Base-by-base conservation (phyloP, 2,329 filamentous ascomycete genomes). In the Grosmannia clavigera region DNA sequence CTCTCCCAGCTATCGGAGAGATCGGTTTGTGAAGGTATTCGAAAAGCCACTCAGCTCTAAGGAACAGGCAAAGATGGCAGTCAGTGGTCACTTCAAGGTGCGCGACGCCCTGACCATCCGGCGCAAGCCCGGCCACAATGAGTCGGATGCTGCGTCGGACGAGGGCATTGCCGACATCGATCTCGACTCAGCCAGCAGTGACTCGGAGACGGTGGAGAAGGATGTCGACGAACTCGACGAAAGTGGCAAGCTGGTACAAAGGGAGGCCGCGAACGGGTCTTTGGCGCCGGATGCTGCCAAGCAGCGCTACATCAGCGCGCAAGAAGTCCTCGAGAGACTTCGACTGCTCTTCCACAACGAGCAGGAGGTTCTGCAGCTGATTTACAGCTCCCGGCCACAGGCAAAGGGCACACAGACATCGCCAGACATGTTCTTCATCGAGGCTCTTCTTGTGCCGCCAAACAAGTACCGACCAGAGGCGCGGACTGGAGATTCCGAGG, bases 391-490 rank as follows among this genome's bases (percentile, higher is more conserved):
- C 22, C 85, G 87, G 61, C 83, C 86, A 5, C 71, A 72, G 10
- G 76, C 79, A 5, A 85, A 82, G 69, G 82, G 79, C 60, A 74
- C 78, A 46, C 75, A 75, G 22, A 76, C 90, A n/a, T 84, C 77
- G 2, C 83, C 90, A 1, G 88, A 96, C 65, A 96, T 97, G 85
- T 97, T 99, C 74, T 99, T 99, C 74, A 78, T 97, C 60, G 85
- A 88, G 60, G 86, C 85, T 43, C 77, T 99, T 58, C 78, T 97
- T 16, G 90, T 99, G 0, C 91, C 95, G 2, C 94, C 94, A 2
- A 99, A 96, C 70, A 87, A 86, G 67, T 99, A 87, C 71, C 85
- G 94, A 50, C 92, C 94, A 14, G 90, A 95, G 70, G 90, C 91
- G 11, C 82, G 84, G 62, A 92, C 89, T 35, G 90, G 90, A 53